Base-by-base conservation (phyloP, 148 eudicot species). In the Rhododendron williamsianum region DNA sequence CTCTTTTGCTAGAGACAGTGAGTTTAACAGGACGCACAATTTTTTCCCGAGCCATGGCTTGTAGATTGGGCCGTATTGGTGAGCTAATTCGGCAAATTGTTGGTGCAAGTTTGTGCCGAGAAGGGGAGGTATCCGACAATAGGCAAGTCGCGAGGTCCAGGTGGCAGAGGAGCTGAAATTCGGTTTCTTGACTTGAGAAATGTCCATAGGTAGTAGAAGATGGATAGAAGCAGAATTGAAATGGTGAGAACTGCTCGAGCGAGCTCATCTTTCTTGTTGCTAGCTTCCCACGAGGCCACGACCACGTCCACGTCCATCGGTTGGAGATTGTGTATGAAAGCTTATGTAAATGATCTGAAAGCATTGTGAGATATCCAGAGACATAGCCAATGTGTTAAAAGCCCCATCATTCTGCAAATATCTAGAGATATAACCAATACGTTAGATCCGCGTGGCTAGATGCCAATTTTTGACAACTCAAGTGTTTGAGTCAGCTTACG, bases 71-170 rank as follows among this genome's bases (percentile, higher is more conserved):
- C 94, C 93, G 27, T 89, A 89, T 25, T 45, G 11, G 0, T 51
- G 41, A 25, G 90, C 86, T 80, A 90, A 69, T 3, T 86, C 74
- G 2, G 87, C 56, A 82, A 90, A 88, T 13, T 73, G 60, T 33
- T 11, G 51, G 76, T 86, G 92, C 25, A 91, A 78, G 52, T 90
- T 84, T 1, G 86, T 25, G 54, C 84, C 76, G 0, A 88, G 84
- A 76, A 91, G 4, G 90, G 90, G 8, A 92, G 78, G 63, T 88
- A 89, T 3, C 93, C 92, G 1, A 92, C 56, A 9, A 90, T 25
- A 4, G 92, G 92, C 38, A 93, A 48, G 87, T 91, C 88, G 1
- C 18, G 52, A 3, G 91, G 91, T 19, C 92, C 91, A 16, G 93
- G 93, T 83, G 91, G 91, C 76, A 83, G 25, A 21, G 43, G n/a